These are phyloP conservation scores for Eutreptiella sp. DNA, from an alignment of 208 protist genomes.

Conservation along the genomic window DNA sequence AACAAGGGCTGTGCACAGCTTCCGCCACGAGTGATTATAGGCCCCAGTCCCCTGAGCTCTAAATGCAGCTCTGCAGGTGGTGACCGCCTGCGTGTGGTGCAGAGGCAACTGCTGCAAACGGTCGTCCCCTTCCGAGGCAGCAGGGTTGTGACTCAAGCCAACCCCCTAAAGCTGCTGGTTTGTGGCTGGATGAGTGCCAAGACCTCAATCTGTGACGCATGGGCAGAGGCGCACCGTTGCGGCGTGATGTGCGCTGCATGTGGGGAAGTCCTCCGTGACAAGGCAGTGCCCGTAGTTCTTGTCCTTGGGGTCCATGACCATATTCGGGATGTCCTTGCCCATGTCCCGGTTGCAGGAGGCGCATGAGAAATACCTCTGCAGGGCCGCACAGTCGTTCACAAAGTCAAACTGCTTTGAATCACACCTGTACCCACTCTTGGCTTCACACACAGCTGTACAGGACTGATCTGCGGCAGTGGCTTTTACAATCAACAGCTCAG, in stretches of 20 bases:
- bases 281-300: slow-evolving; percentile 23
- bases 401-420: slow-evolving; percentile 25
- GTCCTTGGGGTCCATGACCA: slow-evolving; percentile 6
- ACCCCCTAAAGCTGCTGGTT: too few species aligned
- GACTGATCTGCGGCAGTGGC: slow-evolving; percentile 5
- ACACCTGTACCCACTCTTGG: not conserved
- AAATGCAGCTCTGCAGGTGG: too few species aligned
- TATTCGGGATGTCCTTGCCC: slow-evolving; percentile 32
- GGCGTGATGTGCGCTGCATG: slow-evolving; percentile 20
- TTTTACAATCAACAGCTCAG: not conserved
- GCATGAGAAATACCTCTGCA: slow-evolving; percentile 24
- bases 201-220: too few species aligned
- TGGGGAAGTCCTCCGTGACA: slow-evolving; percentile 31
- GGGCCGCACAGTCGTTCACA: slow-evolving; percentile 21
- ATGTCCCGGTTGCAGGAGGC: slow-evolving; percentile 33
- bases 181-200: too few species aligned
- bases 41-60: too few species aligned
- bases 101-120: too few species aligned
- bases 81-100: too few species aligned
- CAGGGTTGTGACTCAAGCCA: too few species aligned
- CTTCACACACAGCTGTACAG: slow-evolving; percentile 24
- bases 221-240: slow-evolving; percentile 29
- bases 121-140: too few species aligned
- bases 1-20: too few species aligned
- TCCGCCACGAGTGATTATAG: too few species aligned